Conservation (phyloP, 2,329 filamentous ascomycete genomes). For the Calonectria pteridis region DNA sequence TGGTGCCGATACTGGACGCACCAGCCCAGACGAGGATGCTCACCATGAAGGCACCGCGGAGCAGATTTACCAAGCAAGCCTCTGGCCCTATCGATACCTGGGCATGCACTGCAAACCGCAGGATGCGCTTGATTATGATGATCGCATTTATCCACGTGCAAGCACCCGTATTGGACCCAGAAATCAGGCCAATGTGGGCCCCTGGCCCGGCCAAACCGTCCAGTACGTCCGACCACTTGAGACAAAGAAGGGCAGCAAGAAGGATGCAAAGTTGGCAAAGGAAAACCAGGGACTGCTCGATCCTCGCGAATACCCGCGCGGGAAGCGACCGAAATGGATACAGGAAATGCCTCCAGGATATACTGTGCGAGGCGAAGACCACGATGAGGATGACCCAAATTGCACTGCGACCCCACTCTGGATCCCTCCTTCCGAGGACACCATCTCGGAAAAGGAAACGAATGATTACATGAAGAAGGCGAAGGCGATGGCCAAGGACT, state of each 20-base stretch:
- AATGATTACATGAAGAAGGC: constrained; percentile 82
- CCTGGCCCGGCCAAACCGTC: constrained; percentile 91
- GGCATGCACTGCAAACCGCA: constrained; percentile 96
- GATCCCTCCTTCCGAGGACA: constrained; percentile 75
- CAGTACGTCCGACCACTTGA: constrained; percentile 91
- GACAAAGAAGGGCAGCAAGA: constrained; percentile 85
- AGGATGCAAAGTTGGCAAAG: constrained; percentile 82
- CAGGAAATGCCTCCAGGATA: constrained; percentile 93
- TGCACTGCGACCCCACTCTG: constrained; percentile 84
- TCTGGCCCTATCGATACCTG: constrained; percentile 97
- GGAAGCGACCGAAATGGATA: constrained; percentile 91
- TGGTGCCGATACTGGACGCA: constrained; percentile 68
- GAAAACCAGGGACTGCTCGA: constrained; percentile 84
- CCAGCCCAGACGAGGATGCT: constrained; percentile 71
- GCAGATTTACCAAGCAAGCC: constrained; percentile 90
- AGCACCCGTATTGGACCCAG: constrained; percentile 92
- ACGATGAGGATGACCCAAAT: constrained; percentile 75
- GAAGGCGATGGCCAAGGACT: constrained; percentile 71
- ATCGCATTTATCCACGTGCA: constrained; percentile 95
- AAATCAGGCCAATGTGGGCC: constrained; percentile 87
- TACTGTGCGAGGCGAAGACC: constrained; percentile 84
- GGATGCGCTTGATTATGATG: constrained; percentile 96
- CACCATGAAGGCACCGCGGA: constrained; percentile 78
- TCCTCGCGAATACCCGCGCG: constrained; percentile 82
- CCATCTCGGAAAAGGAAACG: constrained; percentile 68